Percentiles rank a stretch among this genome's conserved stretches.
Conservation (phyloP, 306 rosid genomes). For the Senna siamea region DNA sequence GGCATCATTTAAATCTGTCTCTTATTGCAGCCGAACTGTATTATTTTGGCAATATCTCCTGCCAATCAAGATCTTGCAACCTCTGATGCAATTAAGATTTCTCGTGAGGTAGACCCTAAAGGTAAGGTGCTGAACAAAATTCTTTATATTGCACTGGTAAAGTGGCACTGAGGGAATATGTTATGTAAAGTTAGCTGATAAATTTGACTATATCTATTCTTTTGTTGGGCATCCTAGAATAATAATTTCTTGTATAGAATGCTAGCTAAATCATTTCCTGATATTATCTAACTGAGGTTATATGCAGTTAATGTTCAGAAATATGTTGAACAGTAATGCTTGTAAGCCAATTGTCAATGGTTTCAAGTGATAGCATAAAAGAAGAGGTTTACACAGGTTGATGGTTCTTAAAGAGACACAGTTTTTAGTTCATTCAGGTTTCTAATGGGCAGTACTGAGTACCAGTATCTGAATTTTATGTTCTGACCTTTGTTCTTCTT, state of each 20-base stretch:
- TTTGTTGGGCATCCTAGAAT: background rate
- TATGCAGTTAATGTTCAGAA: too few species aligned
- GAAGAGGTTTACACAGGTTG: background rate
- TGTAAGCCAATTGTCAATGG: too few species aligned
- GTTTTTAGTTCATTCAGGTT: conserved; percentile 6
- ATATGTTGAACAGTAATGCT: background rate
- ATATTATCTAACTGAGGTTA: too few species aligned
- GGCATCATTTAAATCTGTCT: background rate
- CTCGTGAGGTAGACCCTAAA: conserved; percentile 98
- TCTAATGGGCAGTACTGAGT: conserved; percentile 39
- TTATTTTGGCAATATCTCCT: conserved; percentile 97
- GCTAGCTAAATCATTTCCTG: too few species aligned
- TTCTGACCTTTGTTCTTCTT: conserved; percentile 19
- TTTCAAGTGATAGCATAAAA: background rate
- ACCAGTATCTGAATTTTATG: background rate
- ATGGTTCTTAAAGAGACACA: background rate
- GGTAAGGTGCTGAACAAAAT: conserved; percentile 40
- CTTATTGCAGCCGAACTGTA: conserved; percentile 84
- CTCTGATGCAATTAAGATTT: conserved; percentile 96
- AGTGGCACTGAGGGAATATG: background rate
- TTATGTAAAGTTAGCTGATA: conserved; percentile 1
- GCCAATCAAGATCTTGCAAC: conserved; percentile 99
- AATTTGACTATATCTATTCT: conserved; percentile 16
- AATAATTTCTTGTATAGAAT: background rate
- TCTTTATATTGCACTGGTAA: conserved; percentile 10